Base-by-base conservation (phyloP, 805 yeast species). In the Metschnikowia gelsemii region DNA sequence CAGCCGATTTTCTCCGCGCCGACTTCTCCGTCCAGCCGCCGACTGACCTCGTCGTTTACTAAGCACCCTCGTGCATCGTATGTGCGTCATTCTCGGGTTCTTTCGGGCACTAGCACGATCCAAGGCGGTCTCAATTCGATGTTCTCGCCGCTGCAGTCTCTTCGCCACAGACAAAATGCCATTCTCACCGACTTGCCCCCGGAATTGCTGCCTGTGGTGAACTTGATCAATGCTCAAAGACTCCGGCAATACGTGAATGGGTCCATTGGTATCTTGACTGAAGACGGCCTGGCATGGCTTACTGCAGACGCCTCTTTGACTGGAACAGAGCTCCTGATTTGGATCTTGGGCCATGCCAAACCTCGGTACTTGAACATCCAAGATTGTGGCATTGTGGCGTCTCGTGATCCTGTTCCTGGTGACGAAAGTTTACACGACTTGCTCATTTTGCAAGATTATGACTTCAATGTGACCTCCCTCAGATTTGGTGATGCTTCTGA, bases 191-290 rank as follows among this genome's bases (percentile, higher is more conserved):
- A 52, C 22, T 54, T 68, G 25, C 85, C 89, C 0, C 77, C 78
- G 12, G 91, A 86, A 56, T 68, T 87, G 56, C 62, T 79, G 12
- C 95, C 96, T 0, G 73, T 85, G 8, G 75, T 87, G 27, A 81
- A 87, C 16, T 69, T 87, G 49, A 68, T 85, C 41, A 76, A 77
- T 33, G 80, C 89, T 14, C 95, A 87, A 56, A 78, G 79, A 47
- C 72, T 79, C 18, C 71, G 95, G 35, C 69, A 77, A 6, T 87
- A 87, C 59, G 70, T 67, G 32, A 76, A 72, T 38, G 84, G 86
- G 16, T 62, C 63, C 3, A 54, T 74, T 70, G 56, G 52, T 61
- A 64, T 60, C 17, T 42, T 52, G 16, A 46, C 47, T 5, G 43
- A 45, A 27, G 57, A 52, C 23, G 59, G 60, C 30, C 47, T 45